Base-by-base conservation (phyloP, 83 land plant species). In the Picea engelmannii region DNA sequence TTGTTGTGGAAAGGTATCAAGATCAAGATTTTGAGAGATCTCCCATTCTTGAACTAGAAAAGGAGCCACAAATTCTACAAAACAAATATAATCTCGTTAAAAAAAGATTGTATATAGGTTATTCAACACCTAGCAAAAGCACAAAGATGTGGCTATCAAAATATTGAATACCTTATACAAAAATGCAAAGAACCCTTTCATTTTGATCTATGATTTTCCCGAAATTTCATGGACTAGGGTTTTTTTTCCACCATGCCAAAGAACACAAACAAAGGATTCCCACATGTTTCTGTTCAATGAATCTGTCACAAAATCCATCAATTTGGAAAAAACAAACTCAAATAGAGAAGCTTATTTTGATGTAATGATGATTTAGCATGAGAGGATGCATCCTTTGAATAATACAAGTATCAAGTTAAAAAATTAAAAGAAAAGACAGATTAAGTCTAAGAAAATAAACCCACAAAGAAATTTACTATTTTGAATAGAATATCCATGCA, bases 11-110 rank as follows among this genome's bases (percentile, higher is more conserved):
- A 31, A 31, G 0, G 35, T 31, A 31, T 31, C 35, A 31, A 31
- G 35, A 2, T 31, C 35, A 31, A 31, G 35, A 2, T 31, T 31
- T 31, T 31, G 35, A 31, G 35, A n/a, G n/a, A 81, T 84, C 27
- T 67, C 83, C n/a, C 91, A 89, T 88, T 91, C 89, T 64, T 83
- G 79, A 10, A 92, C 95, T 70, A 92, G 91, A 80, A 88, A 91
- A 83, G 87, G 95, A 6, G 96, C 90, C 18, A 85, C 86, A 82
- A 90, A 94, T 78, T 89, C 93, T 59, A 92, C 90, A 2, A 88
- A 88, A 68, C 90, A 90, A 74, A 87, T 79, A 71, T 89, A 94
- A 42, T 94, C 91, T 91, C 92, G 94, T 79, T 81, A 78, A 10
- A 8, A 17, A 74, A 42, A 38, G 0, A 21, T 0, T n/a, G 1